phyloP scores from a whole-genome alignment of 139 green algal species.

The Chlorella sp. region DNA sequence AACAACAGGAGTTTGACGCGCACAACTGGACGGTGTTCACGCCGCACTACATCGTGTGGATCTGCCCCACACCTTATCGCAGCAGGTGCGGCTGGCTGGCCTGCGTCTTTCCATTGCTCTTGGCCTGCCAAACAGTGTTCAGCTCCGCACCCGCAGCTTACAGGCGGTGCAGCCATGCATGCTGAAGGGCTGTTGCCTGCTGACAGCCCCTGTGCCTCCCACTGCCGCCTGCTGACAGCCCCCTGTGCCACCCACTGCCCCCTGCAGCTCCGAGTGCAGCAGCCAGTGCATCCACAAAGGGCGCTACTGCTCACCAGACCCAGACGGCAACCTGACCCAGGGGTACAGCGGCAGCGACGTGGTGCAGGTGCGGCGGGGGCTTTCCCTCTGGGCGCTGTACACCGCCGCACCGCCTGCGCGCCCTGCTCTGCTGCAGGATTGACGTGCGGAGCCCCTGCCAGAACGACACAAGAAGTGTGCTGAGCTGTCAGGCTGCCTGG shows the following conservation, averaged over 20 bases:
- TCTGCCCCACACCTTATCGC: constrained; percentile 67
- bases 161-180: too few relatives aligned
- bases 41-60: constrained; percentile 92
- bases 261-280: constrained; percentile 65
- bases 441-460: too few relatives aligned
- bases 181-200: too few relatives aligned
- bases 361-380: constrained; percentile 55
- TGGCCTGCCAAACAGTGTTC: too few relatives aligned
- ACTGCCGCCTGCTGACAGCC: background rate
- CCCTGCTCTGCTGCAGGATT: too few relatives aligned
- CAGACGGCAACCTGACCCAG: constrained; percentile 62
- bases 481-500: background rate
- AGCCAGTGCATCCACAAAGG: constrained; percentile 86
- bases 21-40: constrained; percentile 78
- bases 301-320: constrained; percentile 89
- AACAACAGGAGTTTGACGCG: constrained; percentile 62
- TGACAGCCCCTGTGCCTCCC: background rate
- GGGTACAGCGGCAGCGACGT: constrained; percentile 77
- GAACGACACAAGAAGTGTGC: too few relatives aligned
- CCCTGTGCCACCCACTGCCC: background rate
- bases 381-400: too few relatives aligned
- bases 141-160: background rate
- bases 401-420: too few relatives aligned
- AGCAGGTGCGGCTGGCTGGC: constrained; percentile 27
- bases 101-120: background rate